Conservation (phyloP, 1,139 yeast species). For the Yamadazyma friedrichii region DNA sequence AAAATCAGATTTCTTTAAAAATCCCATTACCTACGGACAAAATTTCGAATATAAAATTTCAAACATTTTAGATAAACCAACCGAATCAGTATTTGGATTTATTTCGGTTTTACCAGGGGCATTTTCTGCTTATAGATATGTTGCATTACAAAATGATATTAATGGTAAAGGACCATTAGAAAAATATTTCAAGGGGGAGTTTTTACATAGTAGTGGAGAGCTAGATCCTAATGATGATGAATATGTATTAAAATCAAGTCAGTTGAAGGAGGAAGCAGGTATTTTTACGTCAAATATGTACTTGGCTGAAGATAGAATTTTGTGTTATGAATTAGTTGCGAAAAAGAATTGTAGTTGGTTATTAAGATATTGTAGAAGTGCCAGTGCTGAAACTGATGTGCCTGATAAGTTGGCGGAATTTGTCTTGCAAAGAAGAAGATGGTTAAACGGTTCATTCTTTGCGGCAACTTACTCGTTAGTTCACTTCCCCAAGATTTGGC, state of each 20-base stretch:
- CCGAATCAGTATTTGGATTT: constrained; percentile 47
- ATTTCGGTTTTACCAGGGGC: constrained; percentile 50
- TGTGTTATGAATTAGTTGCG: constrained; percentile 50
- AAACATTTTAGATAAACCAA: constrained; percentile 46
- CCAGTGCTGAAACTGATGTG: constrained; percentile 51
- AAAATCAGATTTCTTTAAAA: constrained; percentile 41
- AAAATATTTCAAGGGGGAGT: constrained; percentile 50
- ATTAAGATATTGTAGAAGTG: constrained; percentile 45
- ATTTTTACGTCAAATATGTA: constrained; percentile 52
- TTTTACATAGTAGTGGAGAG: constrained; percentile 45
- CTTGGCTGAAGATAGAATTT: constrained; percentile 50
- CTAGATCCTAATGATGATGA: constrained; percentile 49
- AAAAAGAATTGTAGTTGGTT: constrained; percentile 45
- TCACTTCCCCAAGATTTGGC: constrained; percentile 46
- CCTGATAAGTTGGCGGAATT: constrained; percentile 48
- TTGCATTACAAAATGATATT: constrained; percentile 42
- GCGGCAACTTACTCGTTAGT: constrained; percentile 49
- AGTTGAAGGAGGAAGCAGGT: constrained; percentile 46
- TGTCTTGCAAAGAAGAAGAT: constrained; percentile 49
- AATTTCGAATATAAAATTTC: constrained; percentile 49
- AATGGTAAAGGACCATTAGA: constrained; percentile 48
- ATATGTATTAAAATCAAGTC: constrained; percentile 37
- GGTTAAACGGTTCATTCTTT: constrained; percentile 51
- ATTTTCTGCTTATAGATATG: constrained; percentile 43
- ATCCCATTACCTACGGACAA: constrained; percentile 48